Base-by-base conservation (phyloP, 441 rosid species). In the Adansonia madagascariensis region DNA sequence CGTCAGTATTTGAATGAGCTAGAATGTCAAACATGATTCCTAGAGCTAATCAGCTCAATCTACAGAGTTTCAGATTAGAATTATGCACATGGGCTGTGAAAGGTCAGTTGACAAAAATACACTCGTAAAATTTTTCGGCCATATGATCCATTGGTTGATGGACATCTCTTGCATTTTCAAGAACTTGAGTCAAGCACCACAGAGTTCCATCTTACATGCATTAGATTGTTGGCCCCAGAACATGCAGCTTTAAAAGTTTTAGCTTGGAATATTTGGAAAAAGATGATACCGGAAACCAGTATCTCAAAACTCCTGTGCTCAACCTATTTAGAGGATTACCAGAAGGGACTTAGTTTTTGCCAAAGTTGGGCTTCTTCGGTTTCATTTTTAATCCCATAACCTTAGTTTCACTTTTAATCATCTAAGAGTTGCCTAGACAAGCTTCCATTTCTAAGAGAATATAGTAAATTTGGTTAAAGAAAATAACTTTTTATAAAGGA, bases 1-100 rank as follows among this genome's bases (percentile, higher is more conserved):
- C 79, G 67, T 75, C 76, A 82, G 11, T 60, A 47, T 76, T 44
- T 56, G 68, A 71, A 74, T 31, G 76, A 10, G 35, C 47, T 53
- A 11, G 46, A 20, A 43, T 41, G 35, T 44, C 1, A 52, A 47
- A 50, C 22, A 69, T 24, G 20, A 69, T 69, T 14, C 43, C 59
- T 7, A 7, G 9, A 70, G n/a, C 57, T 49, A 20, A 69, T 47
- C 73, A 47, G 43, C 17, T 69, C 15, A 3, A 22, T 49, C 57
- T 69, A 69, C 1, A 69, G 57, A 68, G 12, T 69, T 24, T 49
- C 56, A 67, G 57, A 68, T 68, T 68, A 68, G 20, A 22, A 11
- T 69, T 69, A 14, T 6, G 73, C 43, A 20, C 59, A 69, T 14
- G 2, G 39, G 12, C 52, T 68, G 46, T 68, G 55, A 68, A 31